Percentiles rank a stretch among this genome's conserved stretches.
Evolutionary conservation across 371 early-diverging fungal species (phyloP).

Genomic region (Apophysomyces trapeziformis): DNA sequence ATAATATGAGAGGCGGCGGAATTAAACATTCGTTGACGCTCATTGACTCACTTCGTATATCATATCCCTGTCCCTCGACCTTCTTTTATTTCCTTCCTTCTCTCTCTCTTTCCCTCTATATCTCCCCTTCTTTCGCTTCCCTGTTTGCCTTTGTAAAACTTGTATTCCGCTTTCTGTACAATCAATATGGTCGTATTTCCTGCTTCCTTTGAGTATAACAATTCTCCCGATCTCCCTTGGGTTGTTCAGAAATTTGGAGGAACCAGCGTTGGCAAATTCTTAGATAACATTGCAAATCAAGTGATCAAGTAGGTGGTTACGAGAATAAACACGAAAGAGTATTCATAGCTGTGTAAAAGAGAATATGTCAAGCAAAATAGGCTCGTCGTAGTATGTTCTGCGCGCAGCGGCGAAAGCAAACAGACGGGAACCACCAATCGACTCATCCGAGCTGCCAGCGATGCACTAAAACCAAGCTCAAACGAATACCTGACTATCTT

Average conservation of each 20-base stretch:
- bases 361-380: constrained; percentile 64
- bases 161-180: no score
- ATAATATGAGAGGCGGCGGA: not conserved
- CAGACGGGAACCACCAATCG: constrained; percentile 77
- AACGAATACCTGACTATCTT: constrained; percentile 73
- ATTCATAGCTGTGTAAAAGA: not conserved
- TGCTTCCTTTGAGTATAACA: constrained; percentile 19
- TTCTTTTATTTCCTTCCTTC: not conserved
- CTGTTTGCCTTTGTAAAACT: not conserved
- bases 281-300: constrained; percentile 60
- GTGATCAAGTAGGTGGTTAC: constrained; percentile 59
- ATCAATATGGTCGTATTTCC: constrained; percentile 2
- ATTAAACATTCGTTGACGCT: not conserved
- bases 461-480: constrained; percentile 69
- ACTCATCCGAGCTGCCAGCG: constrained; percentile 74
- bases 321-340: not conserved
- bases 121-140: not conserved
- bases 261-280: constrained; percentile 86
- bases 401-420: constrained; percentile 79
- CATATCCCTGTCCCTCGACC: not conserved
- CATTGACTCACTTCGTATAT: constrained; percentile 2
- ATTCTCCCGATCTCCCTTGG: constrained; percentile 56
- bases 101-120: not conserved
- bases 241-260: constrained; percentile 90
- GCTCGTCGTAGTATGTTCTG: constrained; percentile 83